These are phyloP conservation scores for Fusarium siculi DNA, from an alignment of 2,329 filamentous ascomycete genomes.

Conservation along the genomic window DNA sequence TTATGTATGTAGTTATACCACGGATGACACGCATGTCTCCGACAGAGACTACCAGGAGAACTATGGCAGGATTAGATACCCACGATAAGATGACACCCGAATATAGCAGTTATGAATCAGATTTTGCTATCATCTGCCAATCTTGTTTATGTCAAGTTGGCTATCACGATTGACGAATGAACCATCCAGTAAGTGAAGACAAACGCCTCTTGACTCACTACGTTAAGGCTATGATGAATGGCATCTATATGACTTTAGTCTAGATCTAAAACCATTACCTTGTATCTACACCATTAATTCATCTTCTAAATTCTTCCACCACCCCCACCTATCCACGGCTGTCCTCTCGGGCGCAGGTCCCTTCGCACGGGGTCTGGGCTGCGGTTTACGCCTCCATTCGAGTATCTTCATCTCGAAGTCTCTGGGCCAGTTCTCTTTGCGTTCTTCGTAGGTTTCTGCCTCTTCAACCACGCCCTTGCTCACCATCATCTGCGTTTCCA, in stretches of 20 bases:
- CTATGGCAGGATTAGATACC: slow-evolving; percentile 31
- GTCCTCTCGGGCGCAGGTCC: slow-evolving; percentile 38
- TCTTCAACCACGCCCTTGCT: slow-evolving; percentile 19
- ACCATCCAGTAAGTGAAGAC: not conserved
- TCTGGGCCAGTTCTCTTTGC: slow-evolving; percentile 38
- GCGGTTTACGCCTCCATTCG: slow-evolving; percentile 42
- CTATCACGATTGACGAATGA: not conserved
- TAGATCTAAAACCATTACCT: not conserved
- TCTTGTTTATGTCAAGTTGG: not conserved
- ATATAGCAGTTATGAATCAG: not conserved
- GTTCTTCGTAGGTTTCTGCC: slow-evolving; percentile 14
- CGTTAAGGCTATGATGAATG: not conserved
- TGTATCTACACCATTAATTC: slow-evolving; percentile 45
- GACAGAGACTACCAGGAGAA: not conserved
- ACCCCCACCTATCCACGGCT: slow-evolving; percentile 28
- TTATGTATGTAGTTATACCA: slow-evolving; percentile 27
- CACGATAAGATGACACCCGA: slow-evolving; percentile 13
- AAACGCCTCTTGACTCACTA: not conserved
- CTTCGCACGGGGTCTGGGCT: slow-evolving; percentile 21
- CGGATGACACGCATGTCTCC: not conserved
- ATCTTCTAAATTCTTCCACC: slow-evolving; percentile 47
- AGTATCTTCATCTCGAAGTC: slow-evolving; percentile 36
- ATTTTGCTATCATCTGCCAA: not conserved
- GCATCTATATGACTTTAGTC: not conserved
- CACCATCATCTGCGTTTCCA: slow-evolving; percentile 19